Conservation (phyloP, 2,329 filamentous ascomycete genomes). For the Plenodomus tracheiphilus region DNA sequence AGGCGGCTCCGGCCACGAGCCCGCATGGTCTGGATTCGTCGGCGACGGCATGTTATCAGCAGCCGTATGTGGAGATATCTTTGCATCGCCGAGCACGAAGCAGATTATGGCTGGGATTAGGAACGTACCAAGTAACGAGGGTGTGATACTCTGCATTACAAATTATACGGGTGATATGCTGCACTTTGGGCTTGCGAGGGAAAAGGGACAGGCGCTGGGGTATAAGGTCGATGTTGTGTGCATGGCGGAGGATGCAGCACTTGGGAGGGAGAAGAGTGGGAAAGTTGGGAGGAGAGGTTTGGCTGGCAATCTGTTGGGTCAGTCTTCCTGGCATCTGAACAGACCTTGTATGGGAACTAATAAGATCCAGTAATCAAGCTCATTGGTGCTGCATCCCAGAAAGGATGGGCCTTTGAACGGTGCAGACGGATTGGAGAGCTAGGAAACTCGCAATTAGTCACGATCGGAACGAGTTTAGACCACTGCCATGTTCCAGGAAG, state of each 20-base stretch:
- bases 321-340: background rate
- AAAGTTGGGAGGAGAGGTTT: constrained; percentile 55
- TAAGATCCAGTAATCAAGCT: constrained; percentile 49
- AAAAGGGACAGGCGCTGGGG: constrained; percentile 51
- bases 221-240: constrained; percentile 53
- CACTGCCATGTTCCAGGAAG: constrained; percentile 58
- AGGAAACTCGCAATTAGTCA: constrained; percentile 52
- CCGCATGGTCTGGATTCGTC: constrained; percentile 54
- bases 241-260: constrained; percentile 54
- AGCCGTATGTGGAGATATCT: constrained; percentile 54
- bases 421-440: constrained; percentile 50
- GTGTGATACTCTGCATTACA: constrained; percentile 54
- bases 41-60: constrained; percentile 54
- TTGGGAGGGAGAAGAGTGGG: constrained; percentile 54
- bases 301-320: constrained; percentile 54
- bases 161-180: constrained; percentile 57
- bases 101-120: constrained; percentile 55
- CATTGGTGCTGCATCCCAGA: constrained; percentile 51
- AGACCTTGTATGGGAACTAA: constrained; percentile 7
- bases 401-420: constrained; percentile 50
- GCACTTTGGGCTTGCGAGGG: constrained; percentile 54
- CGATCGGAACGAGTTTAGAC: constrained; percentile 56
- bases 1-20: constrained; percentile 54
- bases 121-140: constrained; percentile 51
- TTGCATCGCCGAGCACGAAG: constrained; percentile 53